Evolutionary conservation across 768 basidiomycete species (phyloP), one percentile per base, ranked within the genome.

Genomic region (Sarcodon aspratus): DNA sequence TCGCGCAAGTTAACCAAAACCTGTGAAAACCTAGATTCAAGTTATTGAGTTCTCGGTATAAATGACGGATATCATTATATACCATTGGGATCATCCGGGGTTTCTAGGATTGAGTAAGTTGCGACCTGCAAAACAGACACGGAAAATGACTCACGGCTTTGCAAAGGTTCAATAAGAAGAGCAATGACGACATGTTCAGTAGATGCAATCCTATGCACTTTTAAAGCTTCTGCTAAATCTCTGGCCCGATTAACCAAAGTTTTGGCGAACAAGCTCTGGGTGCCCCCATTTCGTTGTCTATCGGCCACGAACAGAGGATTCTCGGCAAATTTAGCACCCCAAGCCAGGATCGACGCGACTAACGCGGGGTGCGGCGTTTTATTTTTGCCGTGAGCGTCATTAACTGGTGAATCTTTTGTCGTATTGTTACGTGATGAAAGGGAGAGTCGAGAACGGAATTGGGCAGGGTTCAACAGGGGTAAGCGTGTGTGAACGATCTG

Each of bases 311-410:
- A 78, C 52, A 92, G 66, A 0, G 85, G 82, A 60, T 95, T 89
- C 57, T 96, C 93, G 3, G 90, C 92, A 63, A 95, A 95, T 57
- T 92, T 91, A 35, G 88, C 82, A 31, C 93, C 93, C 85, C 87
- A 94, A 0, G 91, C 88, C 47, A 96, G 69, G 8, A 93, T 83
- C 1, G 86, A 84, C 6, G 93, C 93, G 46, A 95, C 75, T 17
- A 93, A 70, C 58, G 58, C 61, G 33, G 60, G 59, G 44, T 62
- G 61, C 15, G 59, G 47, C 10, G 58, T 55, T 40, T 56, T 57
- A 32, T 52, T 49, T 18, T 40, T 42, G n/a, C 45, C 42, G 45
- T 17, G 35, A 48, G 40, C 42, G 33, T 47, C 15, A 36, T 38
- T 17, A 32, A 46, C 45, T 17, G 9, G 17, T 34, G 10, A 34